Conservation (phyloP, 345 rosid species). For the Hypericum androsaemum region DNA sequence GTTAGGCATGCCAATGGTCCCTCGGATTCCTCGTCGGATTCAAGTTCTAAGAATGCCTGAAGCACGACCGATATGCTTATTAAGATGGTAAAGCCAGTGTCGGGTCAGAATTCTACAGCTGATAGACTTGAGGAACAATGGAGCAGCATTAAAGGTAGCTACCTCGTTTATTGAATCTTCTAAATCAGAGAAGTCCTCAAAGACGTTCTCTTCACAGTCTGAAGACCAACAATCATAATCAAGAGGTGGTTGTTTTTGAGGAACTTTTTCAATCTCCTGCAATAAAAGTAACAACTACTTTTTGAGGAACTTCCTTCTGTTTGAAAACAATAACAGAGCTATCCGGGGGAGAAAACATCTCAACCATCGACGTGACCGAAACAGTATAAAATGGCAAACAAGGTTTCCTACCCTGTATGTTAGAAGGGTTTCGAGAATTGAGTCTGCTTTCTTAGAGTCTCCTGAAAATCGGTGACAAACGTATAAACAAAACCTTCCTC, state of each 20-base stretch:
- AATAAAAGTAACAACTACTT: constrained; percentile 9
- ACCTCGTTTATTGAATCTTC: constrained; percentile 61
- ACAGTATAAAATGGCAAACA: too few species aligned
- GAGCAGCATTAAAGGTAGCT: constrained; percentile 4
- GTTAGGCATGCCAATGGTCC: constrained; percentile 27
- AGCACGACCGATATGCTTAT: too few species aligned
- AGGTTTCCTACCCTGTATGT: constrained; percentile 33
- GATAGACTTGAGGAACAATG: too few species aligned
- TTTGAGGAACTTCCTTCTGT: too few species aligned
- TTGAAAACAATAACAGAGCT: too few species aligned
- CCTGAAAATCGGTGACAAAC: constrained; percentile 27
- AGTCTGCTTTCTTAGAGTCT: constrained; percentile 35
- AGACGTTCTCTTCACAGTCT: constrained; percentile 37
- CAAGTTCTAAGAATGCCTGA: constrained; percentile 11
- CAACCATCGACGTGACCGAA: too few species aligned
- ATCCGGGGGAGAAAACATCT: too few species aligned
- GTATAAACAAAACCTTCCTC: not conserved
- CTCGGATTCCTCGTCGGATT: constrained; percentile 25
- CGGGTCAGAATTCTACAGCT: too few species aligned
- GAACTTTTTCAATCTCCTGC: constrained; percentile 49
- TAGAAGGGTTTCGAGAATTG: constrained; percentile 49
- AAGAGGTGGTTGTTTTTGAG: constrained; percentile 21
- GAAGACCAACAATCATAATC: constrained; percentile 38
- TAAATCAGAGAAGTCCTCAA: constrained; percentile 39
- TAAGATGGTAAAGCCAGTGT: too few species aligned